phyloP scores from a whole-genome alignment of 1,284 basidiomycete genomes.

The Pseudozyma sp. region DNA sequence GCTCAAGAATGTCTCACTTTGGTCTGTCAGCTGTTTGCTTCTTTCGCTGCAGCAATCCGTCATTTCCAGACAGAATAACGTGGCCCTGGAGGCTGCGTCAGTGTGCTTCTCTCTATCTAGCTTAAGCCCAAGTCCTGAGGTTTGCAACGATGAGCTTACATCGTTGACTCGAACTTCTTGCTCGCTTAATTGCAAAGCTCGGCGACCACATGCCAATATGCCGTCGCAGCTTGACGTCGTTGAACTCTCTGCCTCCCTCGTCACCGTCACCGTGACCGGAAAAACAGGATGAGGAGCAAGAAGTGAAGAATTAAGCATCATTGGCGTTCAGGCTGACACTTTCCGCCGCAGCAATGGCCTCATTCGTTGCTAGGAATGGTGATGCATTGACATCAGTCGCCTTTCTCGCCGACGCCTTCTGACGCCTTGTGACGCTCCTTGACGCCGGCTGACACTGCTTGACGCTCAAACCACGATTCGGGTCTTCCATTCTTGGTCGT shows the following conservation, averaged over 20 bases:
- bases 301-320: background rate
- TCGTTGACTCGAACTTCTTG: background rate
- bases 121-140: background rate
- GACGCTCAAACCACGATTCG: background rate
- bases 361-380: too few relatives aligned
- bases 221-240: conserved; percentile 26
- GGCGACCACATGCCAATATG: conserved; percentile 17
- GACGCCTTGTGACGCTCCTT: background rate
- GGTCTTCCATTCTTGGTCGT: background rate
- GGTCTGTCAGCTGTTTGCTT: conserved; percentile 20
- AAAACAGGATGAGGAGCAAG: background rate
- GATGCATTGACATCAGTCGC: conserved; percentile 5
- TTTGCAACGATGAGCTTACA: too few relatives aligned
- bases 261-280: background rate
- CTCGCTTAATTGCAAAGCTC: conserved; percentile 5
- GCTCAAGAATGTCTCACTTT: conserved; percentile 13
- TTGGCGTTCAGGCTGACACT: background rate
- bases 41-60: background rate
- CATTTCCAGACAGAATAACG: background rate
- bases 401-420: background rate
- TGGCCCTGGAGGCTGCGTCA: conserved; percentile 1
- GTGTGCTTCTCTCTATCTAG: conserved; percentile 4
- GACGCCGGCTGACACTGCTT: background rate
- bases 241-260: background rate
- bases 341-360: too few relatives aligned